These are phyloP conservation scores for Lojkania enalia DNA, from an alignment of 2,329 filamentous ascomycete genomes.

Conservation along the genomic window DNA sequence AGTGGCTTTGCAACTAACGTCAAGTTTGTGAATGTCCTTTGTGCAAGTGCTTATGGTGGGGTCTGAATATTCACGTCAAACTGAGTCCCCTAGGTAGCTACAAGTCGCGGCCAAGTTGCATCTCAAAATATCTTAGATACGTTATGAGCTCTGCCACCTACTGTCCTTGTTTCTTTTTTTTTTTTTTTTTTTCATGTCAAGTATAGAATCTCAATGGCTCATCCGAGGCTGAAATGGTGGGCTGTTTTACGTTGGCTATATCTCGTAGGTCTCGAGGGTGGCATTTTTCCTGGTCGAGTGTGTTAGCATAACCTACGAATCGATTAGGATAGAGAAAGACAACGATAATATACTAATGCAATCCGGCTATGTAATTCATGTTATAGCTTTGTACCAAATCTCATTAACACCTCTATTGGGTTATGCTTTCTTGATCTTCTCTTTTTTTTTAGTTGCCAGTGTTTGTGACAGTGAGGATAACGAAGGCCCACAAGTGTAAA, in stretches of 20 bases:
- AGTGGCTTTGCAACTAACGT: too few relatives aligned
- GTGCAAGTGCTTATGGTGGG: too few relatives aligned
- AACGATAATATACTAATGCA: slow-evolving; percentile 59
- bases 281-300: slow-evolving; percentile 59
- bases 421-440: slow-evolving; percentile 60
- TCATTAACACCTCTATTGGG: slow-evolving; percentile 54
- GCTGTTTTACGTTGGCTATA: slow-evolving; percentile 62
- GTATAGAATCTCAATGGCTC: slow-evolving; percentile 61
- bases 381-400: slow-evolving; percentile 32
- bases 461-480: slow-evolving; percentile 55
- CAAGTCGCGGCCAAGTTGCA: slow-evolving; percentile 40
- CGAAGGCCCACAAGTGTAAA: not conserved
- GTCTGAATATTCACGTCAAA: too few relatives aligned
- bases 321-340: slow-evolving; percentile 62
- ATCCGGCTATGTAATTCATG: slow-evolving; percentile 47
- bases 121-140: slow-evolving; percentile 51
- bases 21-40: too few relatives aligned
- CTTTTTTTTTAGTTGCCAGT: slow-evolving; percentile 62
- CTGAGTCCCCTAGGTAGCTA: not conserved
- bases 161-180: slow-evolving; percentile 62
- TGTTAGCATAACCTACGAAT: slow-evolving; percentile 63
- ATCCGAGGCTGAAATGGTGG: slow-evolving; percentile 62
- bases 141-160: slow-evolving; percentile 48
- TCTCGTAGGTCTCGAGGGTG: slow-evolving; percentile 65
- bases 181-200: slow-evolving; percentile 68